Evolutionary conservation across 139 green algal genomes (phyloP), one percentile per base, ranked within the genome.

Genomic region (Chlorella sp.): DNA sequence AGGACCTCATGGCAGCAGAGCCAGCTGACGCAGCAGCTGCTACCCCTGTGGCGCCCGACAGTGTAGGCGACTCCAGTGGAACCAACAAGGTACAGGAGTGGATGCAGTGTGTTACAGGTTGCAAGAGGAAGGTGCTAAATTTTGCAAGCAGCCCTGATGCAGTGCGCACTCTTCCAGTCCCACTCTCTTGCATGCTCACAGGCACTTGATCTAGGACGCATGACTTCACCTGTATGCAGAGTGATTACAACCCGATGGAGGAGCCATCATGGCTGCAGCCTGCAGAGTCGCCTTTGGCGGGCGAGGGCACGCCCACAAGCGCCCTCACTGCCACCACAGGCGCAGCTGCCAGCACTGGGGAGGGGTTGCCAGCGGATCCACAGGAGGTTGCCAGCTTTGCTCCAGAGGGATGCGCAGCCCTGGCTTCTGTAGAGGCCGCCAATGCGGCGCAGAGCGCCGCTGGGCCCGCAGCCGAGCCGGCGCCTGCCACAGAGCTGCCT

Each of bases 191-290:
- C n/a, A n/a, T n/a, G n/a, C n/a, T n/a, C n/a, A n/a, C n/a, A n/a
- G n/a, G n/a, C n/a, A n/a, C n/a, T n/a, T n/a, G n/a, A n/a, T n/a
- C n/a, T n/a, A n/a, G n/a, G n/a, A n/a, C n/a, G n/a, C n/a, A n/a
- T n/a, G n/a, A n/a, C n/a, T n/a, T n/a, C n/a, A n/a, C n/a, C n/a
- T n/a, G n/a, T n/a, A 30, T 32, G 63, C 78, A 90, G 74, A 86
- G 80, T n/a, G 79, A 81, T 26, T 94, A 89, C 85, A 96, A 96
- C 74, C 93, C 93, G 0, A 88, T 96, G 79, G 83, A 91, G 65
- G 93, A 96, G 88, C 93, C 93, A 5, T 92, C 90, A 0, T 96
- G 92, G 92, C 55, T 92, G 86, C 88, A 73, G 11, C 76, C 60
- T 3, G 60, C 56, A 20, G 76, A 82, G 76, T 82, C 76, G 36